Evolutionary conservation across 2,329 filamentous ascomycete genomes (phyloP).

Genomic region (Cytospora mali): DNA sequence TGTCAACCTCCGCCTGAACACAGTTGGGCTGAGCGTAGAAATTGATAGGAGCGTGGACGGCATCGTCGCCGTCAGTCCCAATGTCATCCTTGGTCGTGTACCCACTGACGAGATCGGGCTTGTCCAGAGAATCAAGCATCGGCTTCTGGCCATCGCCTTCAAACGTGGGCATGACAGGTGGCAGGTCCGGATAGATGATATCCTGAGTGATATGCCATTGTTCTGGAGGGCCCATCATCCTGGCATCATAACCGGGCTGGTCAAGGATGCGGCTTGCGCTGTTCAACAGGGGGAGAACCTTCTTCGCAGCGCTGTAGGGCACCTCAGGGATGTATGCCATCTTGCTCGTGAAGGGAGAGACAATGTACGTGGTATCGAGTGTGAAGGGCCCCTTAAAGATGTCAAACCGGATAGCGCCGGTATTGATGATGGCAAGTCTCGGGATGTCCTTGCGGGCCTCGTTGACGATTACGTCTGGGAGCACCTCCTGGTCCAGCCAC

Average conservation of each 20-base stretch:
- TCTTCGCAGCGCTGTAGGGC: conserved; percentile 72
- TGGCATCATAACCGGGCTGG: conserved; percentile 42
- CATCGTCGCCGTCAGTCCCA: conserved; percentile 86
- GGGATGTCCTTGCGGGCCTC: conserved; percentile 61
- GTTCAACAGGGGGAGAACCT: conserved; percentile 66
- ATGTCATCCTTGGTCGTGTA: conserved; percentile 89
- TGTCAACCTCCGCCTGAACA: conserved; percentile 69
- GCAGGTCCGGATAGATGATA: conserved; percentile 34
- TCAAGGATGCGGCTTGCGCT: conserved; percentile 53
- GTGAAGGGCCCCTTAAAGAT: conserved; percentile 93
- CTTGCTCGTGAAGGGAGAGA: conserved; percentile 84
- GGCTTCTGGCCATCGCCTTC: conserved; percentile 36
- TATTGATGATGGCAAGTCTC: conserved; percentile 79
- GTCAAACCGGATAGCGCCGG: conserved; percentile 90
- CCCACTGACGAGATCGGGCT: conserved; percentile 59
- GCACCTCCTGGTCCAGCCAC: conserved; percentile 74
- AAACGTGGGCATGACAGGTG: conserved; percentile 10
- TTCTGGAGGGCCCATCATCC: conserved; percentile 55
- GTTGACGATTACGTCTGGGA: conserved; percentile 68
- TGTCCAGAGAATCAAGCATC: conserved; percentile 35
- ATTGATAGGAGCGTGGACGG: conserved; percentile 72
- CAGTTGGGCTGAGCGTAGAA: conserved; percentile 84
- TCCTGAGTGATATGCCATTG: conserved; percentile 37
- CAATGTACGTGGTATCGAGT: conserved; percentile 78
- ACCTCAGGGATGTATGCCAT: conserved; percentile 80